phyloP scores from a whole-genome alignment of 441 rosid genomes.

The Dalechampia spathulata region DNA sequence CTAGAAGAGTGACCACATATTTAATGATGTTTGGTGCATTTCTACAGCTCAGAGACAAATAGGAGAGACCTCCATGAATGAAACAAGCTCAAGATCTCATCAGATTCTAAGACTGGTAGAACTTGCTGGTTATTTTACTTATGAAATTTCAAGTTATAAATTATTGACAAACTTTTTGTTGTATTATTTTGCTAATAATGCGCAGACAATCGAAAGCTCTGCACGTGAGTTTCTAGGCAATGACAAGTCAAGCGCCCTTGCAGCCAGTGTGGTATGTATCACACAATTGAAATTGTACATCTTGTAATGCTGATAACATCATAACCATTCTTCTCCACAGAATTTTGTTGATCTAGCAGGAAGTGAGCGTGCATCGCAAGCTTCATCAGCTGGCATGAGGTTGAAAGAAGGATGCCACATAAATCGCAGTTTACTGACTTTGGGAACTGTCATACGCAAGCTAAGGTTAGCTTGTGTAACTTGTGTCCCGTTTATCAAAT shows the following conservation, averaged over 20 bases:
- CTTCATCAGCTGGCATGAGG: conserved; percentile 78
- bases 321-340: conserved; percentile 28
- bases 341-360: conserved; percentile 94
- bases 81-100: conserved; percentile 94
- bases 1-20: conserved; percentile 9
- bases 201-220: conserved; percentile 84
- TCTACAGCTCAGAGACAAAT: conserved; percentile 89
- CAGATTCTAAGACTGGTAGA: conserved; percentile 91
- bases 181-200: conserved; percentile 13
- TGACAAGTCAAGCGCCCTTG: conserved; percentile 61
- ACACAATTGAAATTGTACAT: conserved; percentile 2
- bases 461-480: conserved; percentile 49
- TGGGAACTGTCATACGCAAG: conserved; percentile 93
- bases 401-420: conserved; percentile 98
- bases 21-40: conserved; percentile 12
- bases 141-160: conserved; percentile 5
- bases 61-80: conserved; percentile 90
- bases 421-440: conserved; percentile 83
- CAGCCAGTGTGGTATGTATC: conserved; percentile 69
- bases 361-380: conserved; percentile 96
- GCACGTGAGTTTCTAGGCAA: conserved; percentile 56
- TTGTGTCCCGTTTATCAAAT: not conserved
- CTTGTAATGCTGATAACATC: conserved; percentile 2
- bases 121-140: conserved; percentile 13
- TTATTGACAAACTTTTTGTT: conserved; percentile 5